phyloP scores from a whole-genome alignment of 2,329 filamentous ascomycete species.

The Acrodontium crateriforme region DNA sequence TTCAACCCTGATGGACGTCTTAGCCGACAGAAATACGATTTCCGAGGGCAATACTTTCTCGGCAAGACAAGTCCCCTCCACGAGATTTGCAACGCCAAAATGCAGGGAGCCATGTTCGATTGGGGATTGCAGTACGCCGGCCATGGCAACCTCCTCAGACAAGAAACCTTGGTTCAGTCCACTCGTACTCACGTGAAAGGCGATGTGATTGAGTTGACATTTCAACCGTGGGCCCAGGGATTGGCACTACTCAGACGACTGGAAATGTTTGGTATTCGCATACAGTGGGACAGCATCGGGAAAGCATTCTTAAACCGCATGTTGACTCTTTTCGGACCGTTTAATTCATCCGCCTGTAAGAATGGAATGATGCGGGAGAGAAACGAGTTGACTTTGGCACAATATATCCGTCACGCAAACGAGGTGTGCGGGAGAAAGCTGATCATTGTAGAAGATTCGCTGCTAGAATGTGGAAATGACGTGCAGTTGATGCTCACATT shows the following conservation, averaged over 20 bases:
- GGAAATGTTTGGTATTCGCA: slow-evolving; percentile 10
- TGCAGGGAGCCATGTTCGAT: slow-evolving; percentile 18
- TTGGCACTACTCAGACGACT: slow-evolving; percentile 16
- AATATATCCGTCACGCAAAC: slow-evolving; percentile 21
- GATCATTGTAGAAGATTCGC: slow-evolving; percentile 6
- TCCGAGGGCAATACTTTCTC: too few species aligned
- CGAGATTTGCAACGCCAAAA: slow-evolving; percentile 13
- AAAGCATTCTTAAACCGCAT: slow-evolving; percentile 16
- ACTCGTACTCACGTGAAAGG: neutral
- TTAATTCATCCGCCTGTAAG: slow-evolving; percentile 8
- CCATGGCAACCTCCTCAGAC: slow-evolving; percentile 1
- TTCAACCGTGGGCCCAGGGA: slow-evolving; percentile 19
- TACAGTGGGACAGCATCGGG: slow-evolving; percentile 9
- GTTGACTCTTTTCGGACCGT: slow-evolving; percentile 23
- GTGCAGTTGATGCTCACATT: slow-evolving; percentile 9
- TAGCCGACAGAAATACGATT: too few species aligned
- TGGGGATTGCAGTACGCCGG: slow-evolving; percentile 21
- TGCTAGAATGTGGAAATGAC: slow-evolving; percentile 7
- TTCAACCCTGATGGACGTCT: neutral
- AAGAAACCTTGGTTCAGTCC: neutral
- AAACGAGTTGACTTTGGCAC: slow-evolving; percentile 13
- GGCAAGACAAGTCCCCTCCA: slow-evolving; percentile 2
- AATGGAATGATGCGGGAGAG: slow-evolving; percentile 9
- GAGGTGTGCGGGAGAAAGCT: slow-evolving; percentile 12
- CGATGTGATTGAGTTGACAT: too few species aligned